Evolutionary conservation across 1,284 basidiomycete species (phyloP), one percentile per base, ranked within the genome.

Genomic region (Testicularia cyperi): DNA sequence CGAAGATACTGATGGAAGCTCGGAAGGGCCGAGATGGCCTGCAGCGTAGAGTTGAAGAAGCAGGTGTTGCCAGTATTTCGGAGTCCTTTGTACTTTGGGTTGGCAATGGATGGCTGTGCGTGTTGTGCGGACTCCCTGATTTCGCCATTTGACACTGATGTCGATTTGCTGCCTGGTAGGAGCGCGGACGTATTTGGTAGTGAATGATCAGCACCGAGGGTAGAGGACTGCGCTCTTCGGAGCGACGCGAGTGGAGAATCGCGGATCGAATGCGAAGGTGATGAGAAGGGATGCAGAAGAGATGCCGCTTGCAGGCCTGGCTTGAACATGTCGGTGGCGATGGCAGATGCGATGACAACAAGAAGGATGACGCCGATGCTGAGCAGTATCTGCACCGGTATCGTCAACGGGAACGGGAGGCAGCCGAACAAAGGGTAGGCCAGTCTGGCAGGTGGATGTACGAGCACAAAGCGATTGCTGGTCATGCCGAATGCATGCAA

Each of bases 21-120:
- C 4, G 53, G 31, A 18, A 72, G 19, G 16, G 63, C 61, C 9
- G 68, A 63, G 13, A 76, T 57, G 1, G 65, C 64, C 30, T 76
- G 74, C 15, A 76, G 31, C 3, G 67, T 68, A 20, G 62, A 67
- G 53, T 76, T 76, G 51, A 76, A 68, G 53, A 73, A 76, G 63
- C 74, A 76, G 6, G 66, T 70, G 31, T 75, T 70, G 37, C 69
- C 71, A 3, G 72, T 72, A 23, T 76, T 76, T 22, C 49, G 44
- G 13, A 76, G 56, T 14, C 74, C 74, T 16, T 54, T 58, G 35
- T 54, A 57, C 15, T 44, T 54, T 4, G 45, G 46, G 15, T 49
- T 55, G 30, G 44, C 25, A 20, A 64, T 38, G 6, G 38, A 19
- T 2, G 35, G 33, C n/a, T n/a, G n/a, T n/a, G n/a, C n/a, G n/a